These are phyloP conservation scores for Kwoniella sp. DNA, from an alignment of 768 basidiomycete genomes.

Conservation along the genomic window DNA sequence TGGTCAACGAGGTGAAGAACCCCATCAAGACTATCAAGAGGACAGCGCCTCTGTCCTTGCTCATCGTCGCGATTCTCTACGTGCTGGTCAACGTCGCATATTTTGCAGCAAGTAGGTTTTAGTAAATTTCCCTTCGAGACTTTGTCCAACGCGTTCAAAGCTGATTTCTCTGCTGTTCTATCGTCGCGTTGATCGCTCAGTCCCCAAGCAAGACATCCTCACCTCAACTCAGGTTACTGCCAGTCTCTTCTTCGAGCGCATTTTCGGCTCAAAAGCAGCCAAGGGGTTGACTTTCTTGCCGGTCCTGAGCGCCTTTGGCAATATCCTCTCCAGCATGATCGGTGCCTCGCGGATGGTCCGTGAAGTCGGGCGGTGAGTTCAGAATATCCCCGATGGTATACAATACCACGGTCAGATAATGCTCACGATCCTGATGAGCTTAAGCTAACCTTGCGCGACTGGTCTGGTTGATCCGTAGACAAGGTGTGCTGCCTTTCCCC, in stretches of 20 bases:
- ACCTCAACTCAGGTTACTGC: slow-evolving; percentile 25
- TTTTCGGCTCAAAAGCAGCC: slow-evolving; percentile 35
- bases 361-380: slow-evolving; percentile 57
- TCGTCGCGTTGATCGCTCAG: neutral
- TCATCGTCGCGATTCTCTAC: slow-evolving; percentile 35
- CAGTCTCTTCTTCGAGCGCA: slow-evolving; percentile 29
- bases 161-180: too few species aligned
- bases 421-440: too few species aligned
- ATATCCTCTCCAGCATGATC: slow-evolving; percentile 39
- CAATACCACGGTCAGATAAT: too few species aligned
- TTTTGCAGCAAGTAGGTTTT: slow-evolving; percentile 27
- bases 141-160: too few species aligned
- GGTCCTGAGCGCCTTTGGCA: slow-evolving; percentile 32
- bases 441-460: too few species aligned
- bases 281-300: slow-evolving; percentile 29
- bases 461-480: slow-evolving; percentile 46
- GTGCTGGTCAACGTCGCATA: slow-evolving; percentile 37
- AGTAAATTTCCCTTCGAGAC: neutral
- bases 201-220: slow-evolving; percentile 20
- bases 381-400: neutral
- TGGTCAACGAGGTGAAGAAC: slow-evolving; percentile 34
- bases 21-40: slow-evolving; percentile 31
- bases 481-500: slow-evolving; percentile 64
- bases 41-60: slow-evolving; percentile 26
- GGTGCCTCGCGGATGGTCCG: slow-evolving; percentile 61